Evolutionary conservation across 2,329 filamentous ascomycete genomes (phyloP).

Genomic region (Delphinella strobiligena): DNA sequence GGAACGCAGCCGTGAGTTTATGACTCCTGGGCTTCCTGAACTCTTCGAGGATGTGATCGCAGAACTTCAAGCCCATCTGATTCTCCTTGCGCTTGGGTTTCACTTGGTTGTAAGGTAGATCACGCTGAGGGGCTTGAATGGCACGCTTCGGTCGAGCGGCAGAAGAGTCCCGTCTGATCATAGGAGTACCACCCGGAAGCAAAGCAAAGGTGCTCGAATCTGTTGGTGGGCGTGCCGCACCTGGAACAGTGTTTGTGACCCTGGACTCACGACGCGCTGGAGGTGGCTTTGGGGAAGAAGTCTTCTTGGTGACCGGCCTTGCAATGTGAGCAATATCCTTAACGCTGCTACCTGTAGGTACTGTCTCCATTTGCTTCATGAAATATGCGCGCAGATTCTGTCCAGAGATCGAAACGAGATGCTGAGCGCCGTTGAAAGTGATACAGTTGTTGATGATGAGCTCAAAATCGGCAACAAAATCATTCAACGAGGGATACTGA

Average conservation of each 20-base stretch:
- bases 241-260: conserved; percentile 22
- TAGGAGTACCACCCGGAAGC: conserved; percentile 62
- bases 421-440: conserved; percentile 69
- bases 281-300: conserved; percentile 17
- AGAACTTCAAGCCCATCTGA: conserved; percentile 80
- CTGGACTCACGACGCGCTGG: conserved; percentile 22
- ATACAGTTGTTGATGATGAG: conserved; percentile 70
- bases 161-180: conserved; percentile 75
- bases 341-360: conserved; percentile 43
- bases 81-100: conserved; percentile 87
- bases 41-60: conserved; percentile 68
- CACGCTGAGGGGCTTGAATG: conserved; percentile 85
- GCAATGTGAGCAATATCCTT: no score
- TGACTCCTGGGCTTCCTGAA: conserved; percentile 63
- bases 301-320: conserved; percentile 37
- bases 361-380: conserved; percentile 46
- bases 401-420: conserved; percentile 59
- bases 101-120: conserved; percentile 72
- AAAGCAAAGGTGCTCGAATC: conserved; percentile 56
- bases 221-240: conserved; percentile 33
- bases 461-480: conserved; percentile 62
- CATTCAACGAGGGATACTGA: conserved; percentile 57
- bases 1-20: conserved; percentile 59
- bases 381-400: conserved; percentile 49
- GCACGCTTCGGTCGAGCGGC: conserved; percentile 83